Conservation (phyloP, 2,329 filamentous ascomycete species). For the Reticulascus tulasneorum region DNA sequence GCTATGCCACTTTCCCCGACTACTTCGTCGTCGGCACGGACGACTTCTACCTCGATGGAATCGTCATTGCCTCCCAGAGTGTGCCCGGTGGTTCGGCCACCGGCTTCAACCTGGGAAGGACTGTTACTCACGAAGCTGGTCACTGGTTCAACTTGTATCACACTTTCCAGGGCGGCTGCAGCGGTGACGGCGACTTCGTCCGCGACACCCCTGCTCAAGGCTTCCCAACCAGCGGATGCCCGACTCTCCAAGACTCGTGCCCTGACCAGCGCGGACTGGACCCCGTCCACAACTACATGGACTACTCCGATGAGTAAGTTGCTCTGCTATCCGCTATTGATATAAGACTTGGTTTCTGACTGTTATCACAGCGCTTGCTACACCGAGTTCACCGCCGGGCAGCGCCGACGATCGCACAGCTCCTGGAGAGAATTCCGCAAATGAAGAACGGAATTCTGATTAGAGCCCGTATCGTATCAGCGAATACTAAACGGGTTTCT, state of each 20-base stretch:
- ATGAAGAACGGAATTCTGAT: no score
- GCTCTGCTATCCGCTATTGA: no score
- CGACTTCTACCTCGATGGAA: slow-evolving; percentile 33
- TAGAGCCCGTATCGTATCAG: no score
- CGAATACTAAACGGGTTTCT: no score
- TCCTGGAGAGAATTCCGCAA: no score
- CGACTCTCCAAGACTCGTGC: slow-evolving; percentile 23
- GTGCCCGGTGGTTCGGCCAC: slow-evolving; percentile 14
- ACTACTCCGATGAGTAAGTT: slow-evolving; percentile 25
- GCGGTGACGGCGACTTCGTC: slow-evolving; percentile 26
- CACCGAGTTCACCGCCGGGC: no score
- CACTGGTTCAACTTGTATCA: slow-evolving; percentile 41
- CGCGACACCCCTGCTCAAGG: slow-evolving; percentile 27
- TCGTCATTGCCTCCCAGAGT: slow-evolving; percentile 30
- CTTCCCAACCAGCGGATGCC: slow-evolving; percentile 24
- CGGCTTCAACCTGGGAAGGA: slow-evolving; percentile 18
- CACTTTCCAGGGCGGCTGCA: slow-evolving; percentile 34
- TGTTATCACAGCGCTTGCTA: no score
- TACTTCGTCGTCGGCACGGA: slow-evolving; percentile 13
- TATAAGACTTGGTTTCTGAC: no score
- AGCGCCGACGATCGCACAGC: no score
- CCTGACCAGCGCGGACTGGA: slow-evolving; percentile 18
- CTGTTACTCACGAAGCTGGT: slow-evolving; percentile 32
- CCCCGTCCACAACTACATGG: slow-evolving; percentile 25
- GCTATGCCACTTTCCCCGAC: slow-evolving; percentile 37